A percentile compares a stretch with the other conserved stretches of the same genome.
Evolutionary conservation across 2,329 filamentous ascomycete genomes (phyloP).

Genomic region (Cryphonectria nitschkei): DNA sequence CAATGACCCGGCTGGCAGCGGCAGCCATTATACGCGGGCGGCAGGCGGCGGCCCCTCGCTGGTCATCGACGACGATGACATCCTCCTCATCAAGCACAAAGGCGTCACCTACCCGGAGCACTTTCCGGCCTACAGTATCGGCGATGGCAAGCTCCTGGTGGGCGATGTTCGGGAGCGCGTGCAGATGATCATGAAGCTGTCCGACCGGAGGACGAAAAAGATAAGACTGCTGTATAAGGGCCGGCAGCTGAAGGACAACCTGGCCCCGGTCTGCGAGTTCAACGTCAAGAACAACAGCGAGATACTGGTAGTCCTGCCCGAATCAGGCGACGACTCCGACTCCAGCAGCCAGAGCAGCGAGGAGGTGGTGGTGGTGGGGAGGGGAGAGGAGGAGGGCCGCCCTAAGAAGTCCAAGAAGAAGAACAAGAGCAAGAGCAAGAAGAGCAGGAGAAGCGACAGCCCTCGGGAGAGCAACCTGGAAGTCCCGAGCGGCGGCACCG

Average conservation of each 20-base stretch:
- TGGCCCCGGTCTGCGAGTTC: conserved; percentile 59
- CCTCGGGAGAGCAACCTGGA: conserved; percentile 50
- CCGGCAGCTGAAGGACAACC: conserved; percentile 67
- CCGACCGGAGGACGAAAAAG: conserved; percentile 52
- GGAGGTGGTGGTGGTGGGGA: conserved; percentile 48
- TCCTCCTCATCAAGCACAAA: conserved; percentile 71
- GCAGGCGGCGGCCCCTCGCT: conserved; percentile 34
- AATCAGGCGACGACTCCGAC: conserved; percentile 50
- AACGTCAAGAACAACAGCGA: conserved; percentile 66
- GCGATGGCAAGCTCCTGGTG: conserved; percentile 71
- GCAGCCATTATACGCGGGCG: conserved; percentile 26
- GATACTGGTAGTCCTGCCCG: conserved; percentile 61
- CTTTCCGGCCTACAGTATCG: conserved; percentile 77
- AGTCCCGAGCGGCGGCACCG: conserved; percentile 39
- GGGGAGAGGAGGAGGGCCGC: conserved; percentile 45
- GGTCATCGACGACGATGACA: conserved; percentile 62
- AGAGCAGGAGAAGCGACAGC: conserved; percentile 47
- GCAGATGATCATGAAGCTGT: conserved; percentile 66
- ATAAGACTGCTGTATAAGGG: conserved; percentile 78
- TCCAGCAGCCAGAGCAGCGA: conserved; percentile 44
- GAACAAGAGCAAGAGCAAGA: conserved; percentile 47
- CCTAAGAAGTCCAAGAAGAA: conserved; percentile 45
- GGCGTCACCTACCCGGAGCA: conserved; percentile 68
- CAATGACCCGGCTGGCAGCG: conserved; percentile 36
- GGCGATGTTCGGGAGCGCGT: conserved; percentile 69